Evolutionary conservation across 2,329 filamentous ascomycete species (phyloP).

Genomic region (Rugonectria rugulosa): DNA sequence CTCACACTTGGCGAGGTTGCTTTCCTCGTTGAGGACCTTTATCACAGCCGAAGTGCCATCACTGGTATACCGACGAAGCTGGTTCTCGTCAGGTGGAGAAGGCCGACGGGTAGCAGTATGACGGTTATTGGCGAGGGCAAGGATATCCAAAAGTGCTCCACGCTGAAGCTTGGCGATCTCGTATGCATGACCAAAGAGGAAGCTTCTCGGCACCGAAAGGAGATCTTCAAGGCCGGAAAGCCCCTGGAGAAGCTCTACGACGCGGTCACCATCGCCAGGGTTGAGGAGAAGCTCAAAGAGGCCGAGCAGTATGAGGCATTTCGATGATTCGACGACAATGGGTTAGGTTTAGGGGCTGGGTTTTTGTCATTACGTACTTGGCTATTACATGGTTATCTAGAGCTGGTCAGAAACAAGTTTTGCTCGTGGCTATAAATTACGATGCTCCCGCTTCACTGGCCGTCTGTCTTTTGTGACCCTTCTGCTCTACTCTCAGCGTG

Average conservation of each 20-base stretch:
- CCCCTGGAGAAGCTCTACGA: constrained; percentile 78
- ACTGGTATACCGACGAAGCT: constrained; percentile 83
- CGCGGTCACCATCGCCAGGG: constrained; percentile 67
- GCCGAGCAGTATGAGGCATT: constrained; percentile 67
- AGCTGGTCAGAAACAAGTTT: background rate
- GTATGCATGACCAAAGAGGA: constrained; percentile 96
- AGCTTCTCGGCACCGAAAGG: constrained; percentile 78
- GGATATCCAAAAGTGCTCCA: constrained; percentile 80
- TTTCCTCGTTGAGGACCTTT: constrained; percentile 91
- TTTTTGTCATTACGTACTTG: background rate
- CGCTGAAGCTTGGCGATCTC: constrained; percentile 72
- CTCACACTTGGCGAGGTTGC: constrained; percentile 82
- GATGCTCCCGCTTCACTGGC: background rate
- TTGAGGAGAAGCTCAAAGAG: constrained; percentile 73
- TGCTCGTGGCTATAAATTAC: background rate
- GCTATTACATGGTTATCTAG: background rate
- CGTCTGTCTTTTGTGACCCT: too few relatives aligned
- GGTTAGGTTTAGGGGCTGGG: background rate
- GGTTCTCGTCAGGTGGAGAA: constrained; percentile 81
- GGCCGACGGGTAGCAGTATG: constrained; percentile 66
- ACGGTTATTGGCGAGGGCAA: constrained; percentile 68
- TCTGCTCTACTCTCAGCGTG: too few relatives aligned
- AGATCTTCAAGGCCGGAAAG: constrained; percentile 76
- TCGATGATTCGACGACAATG: constrained; percentile 40
- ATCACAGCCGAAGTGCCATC: constrained; percentile 80